A percentile compares a stretch with the other conserved stretches of the same genome.
phyloP scores from a whole-genome alignment of 1,284 basidiomycete species.

The Microbotryomycetes sp. region DNA sequence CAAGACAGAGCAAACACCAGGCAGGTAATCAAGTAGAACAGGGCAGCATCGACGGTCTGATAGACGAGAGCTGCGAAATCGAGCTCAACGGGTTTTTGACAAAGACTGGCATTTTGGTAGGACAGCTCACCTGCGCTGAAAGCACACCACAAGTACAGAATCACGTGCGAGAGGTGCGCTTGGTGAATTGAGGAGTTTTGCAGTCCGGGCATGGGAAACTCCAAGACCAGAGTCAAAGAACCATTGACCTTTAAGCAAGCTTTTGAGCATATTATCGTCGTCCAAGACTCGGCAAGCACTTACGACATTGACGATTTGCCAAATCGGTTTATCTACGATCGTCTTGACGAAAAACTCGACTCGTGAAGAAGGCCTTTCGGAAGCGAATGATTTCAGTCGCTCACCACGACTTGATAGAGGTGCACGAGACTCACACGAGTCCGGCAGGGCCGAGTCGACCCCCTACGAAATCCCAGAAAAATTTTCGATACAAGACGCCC shows the following conservation, averaged over 20 bases:
- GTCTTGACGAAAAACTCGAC: conserved; percentile 58
- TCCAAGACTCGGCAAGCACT: too few species aligned
- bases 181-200: too few species aligned
- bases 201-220: too few species aligned
- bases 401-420: too few species aligned
- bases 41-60: conserved; percentile 22
- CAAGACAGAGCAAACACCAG: conserved; percentile 3
- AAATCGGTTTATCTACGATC: conserved; percentile 63
- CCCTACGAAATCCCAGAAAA: conserved; percentile 65
- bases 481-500: conserved; percentile 74
- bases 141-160: conserved; percentile 15
- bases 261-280: too few species aligned
- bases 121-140: conserved; percentile 22
- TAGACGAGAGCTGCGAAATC: conserved; percentile 15
- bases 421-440: conserved; percentile 63
- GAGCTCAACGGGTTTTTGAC: background rate
- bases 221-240: conserved; percentile 54
- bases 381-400: background rate
- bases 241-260: conserved; percentile 45
- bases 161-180: background rate
- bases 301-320: conserved; percentile 58
- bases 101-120: too few species aligned
- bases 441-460: conserved; percentile 54
- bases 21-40: conserved; percentile 21
- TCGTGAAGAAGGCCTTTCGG: conserved; percentile 55